phyloP scores from a whole-genome alignment of 164 flowering plant genomes.

The grape (Vitis vinifera) region DNA sequence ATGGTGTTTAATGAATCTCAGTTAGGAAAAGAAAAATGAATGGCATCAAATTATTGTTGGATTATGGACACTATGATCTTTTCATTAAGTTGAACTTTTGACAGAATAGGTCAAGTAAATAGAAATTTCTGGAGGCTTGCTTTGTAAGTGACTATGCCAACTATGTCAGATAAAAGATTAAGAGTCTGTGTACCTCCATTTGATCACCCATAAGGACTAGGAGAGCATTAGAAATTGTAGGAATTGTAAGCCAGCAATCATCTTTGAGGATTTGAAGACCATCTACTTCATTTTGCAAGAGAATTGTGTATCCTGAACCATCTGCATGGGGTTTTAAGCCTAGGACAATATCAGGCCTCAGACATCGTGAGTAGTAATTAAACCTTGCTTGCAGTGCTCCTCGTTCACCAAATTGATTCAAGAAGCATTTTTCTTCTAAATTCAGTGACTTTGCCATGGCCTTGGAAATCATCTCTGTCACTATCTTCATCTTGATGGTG shows the following conservation, averaged over 20 bases:
- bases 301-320: conserved; percentile 33
- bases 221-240: conserved; percentile 27
- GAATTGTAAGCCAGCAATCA: conserved; percentile 39
- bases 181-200: conserved; percentile 33
- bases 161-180: not conserved
- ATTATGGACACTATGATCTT: too few relatives aligned
- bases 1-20: too few relatives aligned
- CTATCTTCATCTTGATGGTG: conserved; percentile 16
- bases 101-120: too few relatives aligned
- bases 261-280: conserved; percentile 46
- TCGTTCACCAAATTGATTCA: conserved; percentile 31
- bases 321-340: conserved; percentile 50
- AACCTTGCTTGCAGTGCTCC: conserved; percentile 23
- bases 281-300: conserved; percentile 36
- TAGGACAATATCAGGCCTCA: conserved; percentile 38
- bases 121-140: too few relatives aligned
- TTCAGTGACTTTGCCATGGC: conserved; percentile 41
- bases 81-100: too few relatives aligned
- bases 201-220: conserved; percentile 41
- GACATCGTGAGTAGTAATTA: conserved; percentile 32
- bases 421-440: conserved; percentile 34
- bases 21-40: too few relatives aligned
- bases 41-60: too few relatives aligned
- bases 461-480: conserved; percentile 22
- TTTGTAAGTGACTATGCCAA: too few relatives aligned